Base-by-base conservation (phyloP, 2,329 filamentous ascomycete species). In the Colletotrichum sp. region DNA sequence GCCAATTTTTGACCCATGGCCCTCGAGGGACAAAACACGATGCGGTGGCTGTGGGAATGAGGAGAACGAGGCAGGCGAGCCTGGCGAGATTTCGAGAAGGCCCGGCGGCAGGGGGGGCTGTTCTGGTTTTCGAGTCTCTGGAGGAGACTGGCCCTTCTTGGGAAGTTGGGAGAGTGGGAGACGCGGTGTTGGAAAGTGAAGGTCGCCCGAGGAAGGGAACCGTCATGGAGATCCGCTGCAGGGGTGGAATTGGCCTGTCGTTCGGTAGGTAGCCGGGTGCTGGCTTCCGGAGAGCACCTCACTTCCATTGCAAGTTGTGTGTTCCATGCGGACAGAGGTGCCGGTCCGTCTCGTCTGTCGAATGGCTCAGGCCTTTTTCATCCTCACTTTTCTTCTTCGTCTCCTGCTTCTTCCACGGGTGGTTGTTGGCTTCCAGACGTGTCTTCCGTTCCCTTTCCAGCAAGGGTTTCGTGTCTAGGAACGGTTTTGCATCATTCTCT, bases 211-310 rank as follows among this genome's bases (percentile, higher is more conserved):
- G 62, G 62, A 74, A 67, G 70, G 72, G 58, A 69, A 74, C n/a
- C 51, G 24, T 27, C 21, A 68, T 54, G 72, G 64, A 72, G 72
- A 74, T 74, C 72, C 59, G 69, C 65, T 65, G 58, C 65, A 73
- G 69, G 58, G 72, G 69, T 51, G 31, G 24, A 62, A 72, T 31
- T 34, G 36, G 54, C 51, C 72, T 69, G 31, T 36, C n/a, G 51
- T 72, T 73, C 58, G 72, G 72, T 54, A 73, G 72, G 72, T 54
- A 73, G 55, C 36, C 70, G 72, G 72, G 58, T 73, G 58, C 34
- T 61, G 29, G 34, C 57, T 72, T 72, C 69, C 69, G 72, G 64
- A 59, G 18, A 21, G 57, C 57, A 59, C 24, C 33, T n/a, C 27
- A 24, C 27, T 31, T 31, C 5, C 36, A 29, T 58, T n/a, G 63